Conservation (phyloP, 192 early-diverging fungal genomes). For the Rhizophagus prolifer region DNA sequence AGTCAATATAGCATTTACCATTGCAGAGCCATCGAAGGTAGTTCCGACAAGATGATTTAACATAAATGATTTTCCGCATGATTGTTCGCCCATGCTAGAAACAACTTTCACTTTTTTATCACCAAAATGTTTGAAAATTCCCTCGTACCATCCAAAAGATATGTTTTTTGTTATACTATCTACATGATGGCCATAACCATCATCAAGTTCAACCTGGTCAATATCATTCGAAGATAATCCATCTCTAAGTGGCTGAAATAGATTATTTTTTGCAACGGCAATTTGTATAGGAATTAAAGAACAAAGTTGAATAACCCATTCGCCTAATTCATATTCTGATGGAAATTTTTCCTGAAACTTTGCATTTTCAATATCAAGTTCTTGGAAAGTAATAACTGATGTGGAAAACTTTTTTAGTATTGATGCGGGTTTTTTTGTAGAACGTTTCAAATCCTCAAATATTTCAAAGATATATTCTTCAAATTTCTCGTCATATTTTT, state of each 20-base stretch:
- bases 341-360: not conserved
- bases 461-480: not conserved
- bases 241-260: conserved; percentile 9
- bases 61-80: conserved; percentile 28
- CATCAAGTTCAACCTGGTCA: not conserved
- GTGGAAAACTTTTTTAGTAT: not conserved
- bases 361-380: not conserved
- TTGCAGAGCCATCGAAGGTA: conserved; percentile 27
- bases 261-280: conserved; percentile 30
- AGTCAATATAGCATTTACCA: not conserved
- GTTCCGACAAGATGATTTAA: conserved; percentile 29
- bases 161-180: conserved; percentile 1
- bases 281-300: conserved; percentile 18
- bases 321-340: not conserved
- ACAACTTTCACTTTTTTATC: conserved; percentile 24
- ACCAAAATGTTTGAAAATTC: conserved; percentile 27
- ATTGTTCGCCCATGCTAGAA: conserved; percentile 32
- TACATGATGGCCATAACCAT: not conserved
- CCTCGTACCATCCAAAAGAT: conserved; percentile 26
- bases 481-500: conserved; percentile 10
- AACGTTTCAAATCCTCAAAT: not conserved
- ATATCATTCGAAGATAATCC: conserved; percentile 16
- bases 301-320: conserved; percentile 22
- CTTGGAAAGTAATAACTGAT: not conserved
- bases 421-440: conserved; percentile 9